Conservation (phyloP, 495 filamentous ascomycete species). For the Penicillium parvum region DNA sequence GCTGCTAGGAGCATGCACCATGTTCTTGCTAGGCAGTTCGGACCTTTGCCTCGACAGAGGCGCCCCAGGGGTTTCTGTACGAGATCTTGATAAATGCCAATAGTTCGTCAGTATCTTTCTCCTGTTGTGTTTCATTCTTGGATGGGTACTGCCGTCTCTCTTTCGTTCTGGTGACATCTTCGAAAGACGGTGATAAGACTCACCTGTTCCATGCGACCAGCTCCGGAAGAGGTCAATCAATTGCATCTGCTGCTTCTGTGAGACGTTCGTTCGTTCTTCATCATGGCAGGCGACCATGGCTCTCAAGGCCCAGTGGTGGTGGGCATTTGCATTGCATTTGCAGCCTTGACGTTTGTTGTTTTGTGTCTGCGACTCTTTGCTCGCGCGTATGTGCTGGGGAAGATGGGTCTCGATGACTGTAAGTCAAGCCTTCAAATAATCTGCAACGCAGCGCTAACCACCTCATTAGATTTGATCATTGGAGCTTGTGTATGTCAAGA, state of each 20-base stretch:
- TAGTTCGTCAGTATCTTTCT: not conserved
- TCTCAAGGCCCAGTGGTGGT: conserved; percentile 30
- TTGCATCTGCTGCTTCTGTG: not conserved
- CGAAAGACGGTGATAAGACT: not conserved
- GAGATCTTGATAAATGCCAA: conserved; percentile 1
- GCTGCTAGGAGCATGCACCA: conserved; percentile 9
- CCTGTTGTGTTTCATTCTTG: not conserved
- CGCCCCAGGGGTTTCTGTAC: not conserved
- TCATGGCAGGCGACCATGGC: conserved; percentile 16
- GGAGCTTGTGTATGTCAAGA: conserved; percentile 29
- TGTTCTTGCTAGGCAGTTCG: not conserved
- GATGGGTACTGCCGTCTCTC: not conserved
- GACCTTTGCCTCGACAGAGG: not conserved
- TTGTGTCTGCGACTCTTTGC: conserved; percentile 34
- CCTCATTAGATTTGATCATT: conserved; percentile 30
- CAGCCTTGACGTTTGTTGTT: conserved; percentile 31
- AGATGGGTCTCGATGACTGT: conserved; percentile 38
- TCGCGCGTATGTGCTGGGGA: conserved; percentile 29
- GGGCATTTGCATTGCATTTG: conserved; percentile 33
- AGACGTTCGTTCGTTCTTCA: conserved; percentile 5
- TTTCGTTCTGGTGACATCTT: conserved; percentile 4
- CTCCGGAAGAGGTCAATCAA: not conserved
- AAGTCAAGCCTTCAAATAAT: conserved; percentile 5
- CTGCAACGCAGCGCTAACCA: not conserved
- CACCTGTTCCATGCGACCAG: not conserved